Percentiles rank a stretch among this genome's conserved stretches.
phyloP scores from a whole-genome alignment of 345 rosid genomes.

The Anastatica hierochuntica region DNA sequence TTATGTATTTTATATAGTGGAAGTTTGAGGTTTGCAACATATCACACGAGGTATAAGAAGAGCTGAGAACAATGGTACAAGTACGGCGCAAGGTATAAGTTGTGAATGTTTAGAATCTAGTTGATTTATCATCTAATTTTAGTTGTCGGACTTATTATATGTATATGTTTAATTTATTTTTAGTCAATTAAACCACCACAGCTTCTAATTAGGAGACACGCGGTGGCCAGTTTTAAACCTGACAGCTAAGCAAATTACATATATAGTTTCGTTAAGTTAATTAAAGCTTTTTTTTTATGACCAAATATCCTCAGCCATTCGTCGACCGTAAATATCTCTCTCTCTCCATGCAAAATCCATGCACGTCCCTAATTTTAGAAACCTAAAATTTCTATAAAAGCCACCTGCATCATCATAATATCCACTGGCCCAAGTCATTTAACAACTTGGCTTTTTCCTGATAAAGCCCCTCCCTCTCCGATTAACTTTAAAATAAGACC shows the following conservation, averaged over 20 bases:
- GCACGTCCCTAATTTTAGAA: conserved; percentile 22
- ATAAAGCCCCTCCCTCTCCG: conserved; percentile 32
- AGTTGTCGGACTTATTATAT: no score
- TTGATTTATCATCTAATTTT: no score
- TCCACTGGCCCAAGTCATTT: conserved; percentile 25
- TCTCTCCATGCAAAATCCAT: conserved; percentile 17
- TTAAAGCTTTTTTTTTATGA: conserved; percentile 3
- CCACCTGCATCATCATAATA: background rate
- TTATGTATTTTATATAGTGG: no score
- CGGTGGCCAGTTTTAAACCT: conserved; percentile 13
- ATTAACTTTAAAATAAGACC: conserved; percentile 17
- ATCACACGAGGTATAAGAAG: no score
- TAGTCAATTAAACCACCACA: conserved; percentile 7
- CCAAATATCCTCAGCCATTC: conserved; percentile 13
- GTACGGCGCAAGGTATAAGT: no score
- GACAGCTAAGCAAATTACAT: conserved; percentile 8
- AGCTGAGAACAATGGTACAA: no score
- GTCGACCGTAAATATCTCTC: conserved; percentile 6
- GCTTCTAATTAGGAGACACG: conserved; percentile 1
- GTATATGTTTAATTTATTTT: background rate
- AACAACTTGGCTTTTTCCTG: conserved; percentile 26
- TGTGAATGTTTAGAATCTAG: no score
- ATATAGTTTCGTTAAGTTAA: background rate
- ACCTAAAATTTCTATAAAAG: conserved; percentile 12
- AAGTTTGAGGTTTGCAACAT: no score